These are phyloP conservation scores for Annulohypoxylon nitens DNA, from an alignment of 495 filamentous ascomycete genomes.

Conservation along the genomic window DNA sequence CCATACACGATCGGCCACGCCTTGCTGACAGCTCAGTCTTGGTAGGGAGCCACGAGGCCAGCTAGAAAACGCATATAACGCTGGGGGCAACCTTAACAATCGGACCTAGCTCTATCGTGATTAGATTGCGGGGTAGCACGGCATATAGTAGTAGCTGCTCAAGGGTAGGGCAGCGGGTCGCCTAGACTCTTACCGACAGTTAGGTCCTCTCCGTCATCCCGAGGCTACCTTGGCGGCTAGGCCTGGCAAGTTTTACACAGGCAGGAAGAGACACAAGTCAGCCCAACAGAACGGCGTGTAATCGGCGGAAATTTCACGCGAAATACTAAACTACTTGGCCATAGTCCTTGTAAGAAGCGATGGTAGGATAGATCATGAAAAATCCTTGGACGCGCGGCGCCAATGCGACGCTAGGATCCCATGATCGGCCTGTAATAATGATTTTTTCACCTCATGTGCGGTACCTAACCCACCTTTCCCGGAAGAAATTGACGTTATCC, in stretches of 20 bases:
- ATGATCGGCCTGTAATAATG: slow-evolving; percentile 34
- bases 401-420: slow-evolving; percentile 43
- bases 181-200: slow-evolving; percentile 43
- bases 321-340: slow-evolving; percentile 27
- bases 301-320: slow-evolving; percentile 35
- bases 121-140: slow-evolving; percentile 49
- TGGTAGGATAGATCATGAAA: slow-evolving; percentile 26
- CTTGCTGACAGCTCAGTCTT: slow-evolving; percentile 42
- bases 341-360: slow-evolving; percentile 8
- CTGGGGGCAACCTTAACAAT: slow-evolving; percentile 35
- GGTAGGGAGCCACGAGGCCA: slow-evolving; percentile 40
- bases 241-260: slow-evolving; percentile 2
- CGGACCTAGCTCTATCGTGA: slow-evolving; percentile 33
- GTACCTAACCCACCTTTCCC: slow-evolving; percentile 29
- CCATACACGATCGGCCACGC: slow-evolving; percentile 34
- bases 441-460: slow-evolving; percentile 44
- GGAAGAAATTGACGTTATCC: slow-evolving; percentile 35
- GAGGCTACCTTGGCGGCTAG: slow-evolving; percentile 30
- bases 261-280: slow-evolving; percentile 13
- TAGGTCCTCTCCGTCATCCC: slow-evolving; percentile 44
- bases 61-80: slow-evolving; percentile 35
- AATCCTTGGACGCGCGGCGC: slow-evolving; percentile 31
- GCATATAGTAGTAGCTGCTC: slow-evolving; percentile 40
- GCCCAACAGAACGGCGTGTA: slow-evolving; percentile 37
- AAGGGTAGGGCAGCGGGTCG: slow-evolving; percentile 22